phyloP scores from a whole-genome alignment of 1,139 yeast species.

The Keqinozyma sinolaborantium region DNA sequence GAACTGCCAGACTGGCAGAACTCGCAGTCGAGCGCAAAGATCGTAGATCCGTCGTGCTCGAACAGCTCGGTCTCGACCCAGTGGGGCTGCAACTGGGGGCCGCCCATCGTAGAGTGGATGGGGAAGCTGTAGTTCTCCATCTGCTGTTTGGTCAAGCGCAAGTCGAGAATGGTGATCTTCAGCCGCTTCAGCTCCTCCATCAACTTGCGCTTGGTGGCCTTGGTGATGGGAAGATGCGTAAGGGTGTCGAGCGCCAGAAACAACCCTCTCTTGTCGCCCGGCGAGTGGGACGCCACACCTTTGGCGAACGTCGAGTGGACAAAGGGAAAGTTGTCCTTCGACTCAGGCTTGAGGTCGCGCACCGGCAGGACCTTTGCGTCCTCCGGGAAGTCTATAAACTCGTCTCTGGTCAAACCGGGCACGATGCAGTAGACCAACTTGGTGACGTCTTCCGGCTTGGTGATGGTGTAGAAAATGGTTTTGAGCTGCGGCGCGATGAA shows the following conservation, averaged over 20 bases:
- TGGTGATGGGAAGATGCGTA: constrained; percentile 51
- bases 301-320: constrained; percentile 25
- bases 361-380: not conserved
- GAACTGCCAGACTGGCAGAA: constrained; percentile 71
- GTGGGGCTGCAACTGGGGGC: constrained; percentile 16
- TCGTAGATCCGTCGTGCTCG: constrained; percentile 54
- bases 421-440: constrained; percentile 60
- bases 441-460: constrained; percentile 31
- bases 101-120: constrained; percentile 31
- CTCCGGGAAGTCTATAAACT: constrained; percentile 19
- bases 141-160: constrained; percentile 45
- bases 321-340: constrained; percentile 6
- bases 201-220: constrained; percentile 44
- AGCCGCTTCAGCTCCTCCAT: constrained; percentile 27
- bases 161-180: constrained; percentile 50
- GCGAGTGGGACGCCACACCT: constrained; percentile 46
- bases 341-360: constrained; percentile 2
- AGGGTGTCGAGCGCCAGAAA: constrained; percentile 56
- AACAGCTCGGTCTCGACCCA: constrained; percentile 59
- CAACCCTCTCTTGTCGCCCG: constrained; percentile 60
- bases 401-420: constrained; percentile 52
- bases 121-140: constrained; percentile 56
- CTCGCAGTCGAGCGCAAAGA: constrained; percentile 89
- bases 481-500: not conserved
- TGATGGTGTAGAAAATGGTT: not conserved